Evolutionary conservation across 495 filamentous ascomycete genomes (phyloP).

Genomic region (Entonaema liquescens): DNA sequence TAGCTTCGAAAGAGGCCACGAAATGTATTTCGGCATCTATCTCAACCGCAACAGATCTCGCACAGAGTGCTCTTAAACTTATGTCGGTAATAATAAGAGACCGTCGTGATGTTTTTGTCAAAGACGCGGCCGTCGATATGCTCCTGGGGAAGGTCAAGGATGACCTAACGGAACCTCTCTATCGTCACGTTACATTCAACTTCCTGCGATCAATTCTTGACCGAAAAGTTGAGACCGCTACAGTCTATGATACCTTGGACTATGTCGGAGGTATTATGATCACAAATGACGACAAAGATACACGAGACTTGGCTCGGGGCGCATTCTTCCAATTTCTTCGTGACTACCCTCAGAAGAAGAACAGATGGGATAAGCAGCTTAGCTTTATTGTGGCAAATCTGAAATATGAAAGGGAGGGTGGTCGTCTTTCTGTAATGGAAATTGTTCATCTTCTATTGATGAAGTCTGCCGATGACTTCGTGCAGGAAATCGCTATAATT

Average conservation of each 20-base stretch:
- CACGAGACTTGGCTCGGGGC: slow-evolving; percentile 85
- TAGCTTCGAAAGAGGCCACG: slow-evolving; percentile 81
- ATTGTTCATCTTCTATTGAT: slow-evolving; percentile 81
- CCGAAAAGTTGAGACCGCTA: slow-evolving; percentile 82
- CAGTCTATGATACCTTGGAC: slow-evolving; percentile 91
- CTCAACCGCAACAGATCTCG: slow-evolving; percentile 79
- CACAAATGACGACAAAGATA: slow-evolving; percentile 86
- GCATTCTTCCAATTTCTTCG: slow-evolving; percentile 93
- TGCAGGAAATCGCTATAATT: slow-evolving; percentile 80
- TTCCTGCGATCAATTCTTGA: slow-evolving; percentile 87
- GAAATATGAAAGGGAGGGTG: slow-evolving; percentile 86
- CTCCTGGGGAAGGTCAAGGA: slow-evolving; percentile 82
- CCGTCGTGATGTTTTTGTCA: slow-evolving; percentile 73
- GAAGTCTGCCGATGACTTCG: slow-evolving; percentile 80
- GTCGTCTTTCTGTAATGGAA: slow-evolving; percentile 91
- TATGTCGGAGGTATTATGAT: slow-evolving; percentile 93
- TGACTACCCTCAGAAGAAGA: slow-evolving; percentile 91
- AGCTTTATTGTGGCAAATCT: slow-evolving; percentile 89
- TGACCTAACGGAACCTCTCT: slow-evolving; percentile 92
- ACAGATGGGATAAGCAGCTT: slow-evolving; percentile 86
- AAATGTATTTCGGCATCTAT: slow-evolving; percentile 69
- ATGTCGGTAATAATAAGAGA: slow-evolving; percentile 86
- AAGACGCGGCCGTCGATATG: slow-evolving; percentile 83
- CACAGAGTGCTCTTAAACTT: slow-evolving; percentile 87
- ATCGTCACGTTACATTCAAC: slow-evolving; percentile 90